Base-by-base conservation (phyloP, 352 stramenopile genomes). In the Globisporangium megalacanthum region DNA sequence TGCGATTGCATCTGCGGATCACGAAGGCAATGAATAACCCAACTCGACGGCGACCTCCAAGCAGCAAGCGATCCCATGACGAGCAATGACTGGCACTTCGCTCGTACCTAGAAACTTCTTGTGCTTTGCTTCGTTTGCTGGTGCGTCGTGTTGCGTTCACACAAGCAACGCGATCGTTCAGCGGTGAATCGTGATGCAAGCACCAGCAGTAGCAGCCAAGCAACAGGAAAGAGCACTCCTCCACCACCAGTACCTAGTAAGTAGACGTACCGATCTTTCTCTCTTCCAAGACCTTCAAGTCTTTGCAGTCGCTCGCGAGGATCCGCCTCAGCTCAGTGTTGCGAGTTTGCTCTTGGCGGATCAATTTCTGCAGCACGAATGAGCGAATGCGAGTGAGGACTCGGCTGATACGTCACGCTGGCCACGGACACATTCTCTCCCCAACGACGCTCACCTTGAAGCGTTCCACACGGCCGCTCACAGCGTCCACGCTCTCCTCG, bases 121-220 rank as follows among this genome's bases (percentile, higher is more conserved):
- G 47, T 83, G 69, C 31, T 73, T 88, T 52, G 56, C 61, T 20
- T 84, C 69, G 13, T 60, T 56, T 61, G 73, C 79, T 89, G 29
- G 4, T 31, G 29, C 45, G 42, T 25, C 48, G 20, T 13, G 5
- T 10, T 36, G 7, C 25, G 35, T 14, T n/a, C 3, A 44, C 19
- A 52, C 0, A 39, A 8, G 7, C 35, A 39, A 39, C 6, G 10
- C 35, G 6, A 39, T 39, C 10, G 35, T 13, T 39, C 35, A 39
- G 1, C 7, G 7, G n/a, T 3, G 4, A 0, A 1, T 48, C 42
- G 6, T 11, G 25, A 29, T 20, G 6, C 42, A 48, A 29, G 4
- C n/a, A 72, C 10, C 22, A n/a, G n/a, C n/a, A n/a, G n/a, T n/a
- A 15, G 44, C 39, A 2, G 14, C 47, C 42, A 19, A 39, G 36